A percentile compares a stretch with the other conserved stretches of the same genome.
phyloP scores from a whole-genome alignment of 1,139 yeast genomes.

The Suhomyces bribrorum region DNA sequence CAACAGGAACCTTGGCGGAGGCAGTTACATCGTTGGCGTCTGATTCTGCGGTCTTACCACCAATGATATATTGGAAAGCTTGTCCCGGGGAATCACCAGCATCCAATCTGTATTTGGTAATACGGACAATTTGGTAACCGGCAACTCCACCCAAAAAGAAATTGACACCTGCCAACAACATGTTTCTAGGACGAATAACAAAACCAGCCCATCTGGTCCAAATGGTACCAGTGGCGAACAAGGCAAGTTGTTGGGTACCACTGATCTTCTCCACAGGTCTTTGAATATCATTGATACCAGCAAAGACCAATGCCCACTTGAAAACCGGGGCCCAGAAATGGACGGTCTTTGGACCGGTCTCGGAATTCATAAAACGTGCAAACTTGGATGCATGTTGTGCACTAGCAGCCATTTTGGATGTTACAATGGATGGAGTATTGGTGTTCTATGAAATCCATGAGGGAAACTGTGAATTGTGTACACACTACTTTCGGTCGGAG shows the following conservation, averaged over 20 bases:
- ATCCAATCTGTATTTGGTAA: constrained; percentile 59
- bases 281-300: constrained; percentile 81
- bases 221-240: constrained; percentile 87
- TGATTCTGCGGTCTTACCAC: constrained; percentile 44
- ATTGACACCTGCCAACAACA: constrained; percentile 86
- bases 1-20: background rate
- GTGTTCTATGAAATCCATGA: background rate
- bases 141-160: constrained; percentile 92
- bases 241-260: constrained; percentile 89
- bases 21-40: constrained; percentile 5
- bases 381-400: constrained; percentile 60
- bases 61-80: constrained; percentile 57
- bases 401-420: constrained; percentile 40
- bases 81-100: constrained; percentile 52
- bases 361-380: constrained; percentile 72
- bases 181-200: constrained; percentile 87
- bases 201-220: constrained; percentile 98
- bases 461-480: constrained; percentile 2
- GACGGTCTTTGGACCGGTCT: constrained; percentile 92
- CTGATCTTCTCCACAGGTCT: constrained; percentile 91
- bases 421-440: background rate
- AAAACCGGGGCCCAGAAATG: constrained; percentile 84
- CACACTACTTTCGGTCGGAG: constrained; percentile 8
- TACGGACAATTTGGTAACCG: constrained; percentile 75
- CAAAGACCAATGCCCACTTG: constrained; percentile 87